Conservation (phyloP, 495 filamentous ascomycete genomes). For the Corynascus novoguineensis region DNA sequence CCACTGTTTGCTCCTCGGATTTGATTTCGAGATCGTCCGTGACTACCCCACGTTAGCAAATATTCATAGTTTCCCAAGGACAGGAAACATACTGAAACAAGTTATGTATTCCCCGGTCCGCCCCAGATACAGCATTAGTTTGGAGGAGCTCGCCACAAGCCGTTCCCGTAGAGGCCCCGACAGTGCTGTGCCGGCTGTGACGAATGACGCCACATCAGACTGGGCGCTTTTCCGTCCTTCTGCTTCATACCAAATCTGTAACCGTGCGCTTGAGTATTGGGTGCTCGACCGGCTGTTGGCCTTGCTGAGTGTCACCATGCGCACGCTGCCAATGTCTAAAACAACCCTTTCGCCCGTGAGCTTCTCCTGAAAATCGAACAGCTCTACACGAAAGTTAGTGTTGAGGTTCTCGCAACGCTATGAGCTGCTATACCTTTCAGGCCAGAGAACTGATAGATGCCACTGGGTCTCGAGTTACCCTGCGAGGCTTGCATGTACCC, state of each 20-base stretch:
- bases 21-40: slow-evolving; percentile 34
- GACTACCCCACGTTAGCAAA: slow-evolving; percentile 12
- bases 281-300: slow-evolving; percentile 22
- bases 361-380: slow-evolving; percentile 33
- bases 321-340: slow-evolving; percentile 31
- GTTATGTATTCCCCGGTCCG: slow-evolving; percentile 30
- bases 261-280: slow-evolving; percentile 27
- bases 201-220: slow-evolving; percentile 27
- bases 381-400: slow-evolving; percentile 11
- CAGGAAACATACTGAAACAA: slow-evolving; percentile 21
- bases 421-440: slow-evolving; percentile 11
- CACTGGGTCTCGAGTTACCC: slow-evolving; percentile 22
- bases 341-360: slow-evolving; percentile 33
- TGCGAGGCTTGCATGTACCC: slow-evolving; percentile 16
- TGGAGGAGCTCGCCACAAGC: slow-evolving; percentile 21
- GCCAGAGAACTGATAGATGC: slow-evolving; percentile 28
- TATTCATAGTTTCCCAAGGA: not conserved
- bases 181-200: slow-evolving; percentile 31
- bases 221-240: slow-evolving; percentile 14
- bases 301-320: slow-evolving; percentile 23
- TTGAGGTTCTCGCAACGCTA: too few relatives aligned
- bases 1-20: slow-evolving; percentile 24
- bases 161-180: slow-evolving; percentile 30
- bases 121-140: slow-evolving; percentile 31
- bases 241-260: slow-evolving; percentile 35